Base-by-base conservation (phyloP, 495 filamentous ascomycete genomes). In the Neurospora sp. region DNA sequence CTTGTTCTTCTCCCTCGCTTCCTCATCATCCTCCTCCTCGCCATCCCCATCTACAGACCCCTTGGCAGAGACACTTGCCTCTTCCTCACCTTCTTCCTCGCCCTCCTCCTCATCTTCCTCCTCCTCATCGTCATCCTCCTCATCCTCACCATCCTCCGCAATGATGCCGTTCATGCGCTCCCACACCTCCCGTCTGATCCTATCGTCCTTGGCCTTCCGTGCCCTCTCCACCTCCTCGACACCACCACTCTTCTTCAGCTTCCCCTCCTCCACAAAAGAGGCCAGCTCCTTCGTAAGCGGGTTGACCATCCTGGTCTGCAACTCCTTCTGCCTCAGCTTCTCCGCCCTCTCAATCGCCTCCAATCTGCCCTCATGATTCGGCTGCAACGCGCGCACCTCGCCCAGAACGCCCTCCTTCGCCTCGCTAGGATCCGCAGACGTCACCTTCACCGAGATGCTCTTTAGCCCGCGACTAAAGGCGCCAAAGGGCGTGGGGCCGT, bases 261-360 rank as follows among this genome's bases (percentile, higher is more conserved):
- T 94, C 18, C 93, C 93, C 79, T 98, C 95, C 77, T 93, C 89
- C 3, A 99, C 96, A 80, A 99, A 99, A 31, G 81, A 85, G 1
- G 91, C 91, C 3, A 99, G 85, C 79, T 99, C 96, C 80, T 95
- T 94, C 83, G 90, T 93, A 79, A 99, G 93, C 31, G 93, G 91
- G 72, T 93, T 93, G 16, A 89, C 91, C 11, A 84, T 85, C 9
- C 95, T 88, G 71, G 83, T 89, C 82, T 95, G 94, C 0, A 99
- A 86, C 79, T 98, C 96, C 77, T 92, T 92, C 83, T 94, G 92
- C 37, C 96, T 84, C 14, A 92, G 86, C 84, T 93, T 95, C 83
- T 99, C 96, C 1, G 95, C 94, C 31, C 95, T 89, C 81, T 98
- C 95, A 75, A 99, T 99, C 11, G 96, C 96, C 82, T 98, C 96